A percentile compares a stretch with the other conserved stretches of the same genome.
phyloP scores from a whole-genome alignment of 1,139 yeast genomes.

The Pichia sp. region DNA sequence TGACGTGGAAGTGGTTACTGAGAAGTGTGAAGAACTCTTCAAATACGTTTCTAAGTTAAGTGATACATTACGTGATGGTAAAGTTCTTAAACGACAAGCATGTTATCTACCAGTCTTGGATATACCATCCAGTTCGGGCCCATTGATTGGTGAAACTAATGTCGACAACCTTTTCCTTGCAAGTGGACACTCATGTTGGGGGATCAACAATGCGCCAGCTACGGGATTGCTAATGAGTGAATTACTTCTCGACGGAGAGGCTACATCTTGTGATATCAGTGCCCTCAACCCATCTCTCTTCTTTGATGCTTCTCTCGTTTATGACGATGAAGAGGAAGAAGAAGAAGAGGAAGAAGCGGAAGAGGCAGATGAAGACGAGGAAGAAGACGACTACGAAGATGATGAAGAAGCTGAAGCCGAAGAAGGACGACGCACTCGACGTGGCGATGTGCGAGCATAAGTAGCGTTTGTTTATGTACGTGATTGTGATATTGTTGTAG shows the following conservation, averaged over 20 bases:
- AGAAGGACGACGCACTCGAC: too few species aligned
- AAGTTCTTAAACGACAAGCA: slow-evolving; percentile 80
- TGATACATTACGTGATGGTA: slow-evolving; percentile 65
- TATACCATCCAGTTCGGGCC: slow-evolving; percentile 88
- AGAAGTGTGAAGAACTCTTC: slow-evolving; percentile 83
- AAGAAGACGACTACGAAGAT: background rate
- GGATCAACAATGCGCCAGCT: slow-evolving; percentile 95
- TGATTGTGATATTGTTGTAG: too few species aligned
- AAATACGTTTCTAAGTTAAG: slow-evolving; percentile 75
- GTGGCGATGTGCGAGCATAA: too few species aligned
- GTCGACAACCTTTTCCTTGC: slow-evolving; percentile 73
- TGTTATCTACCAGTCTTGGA: slow-evolving; percentile 93
- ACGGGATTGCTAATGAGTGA: slow-evolving; percentile 93
- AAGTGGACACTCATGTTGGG: slow-evolving; percentile 98
- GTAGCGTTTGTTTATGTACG: too few species aligned
- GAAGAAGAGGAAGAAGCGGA: slow-evolving; percentile 18
- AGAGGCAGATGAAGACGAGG: background rate
- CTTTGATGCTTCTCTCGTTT: slow-evolving; percentile 59
- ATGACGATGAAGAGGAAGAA: slow-evolving; percentile 34
- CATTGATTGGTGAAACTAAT: slow-evolving; percentile 88
- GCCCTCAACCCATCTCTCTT: slow-evolving; percentile 80
- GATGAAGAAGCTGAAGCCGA: too few species aligned
- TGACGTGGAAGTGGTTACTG: slow-evolving; percentile 82
- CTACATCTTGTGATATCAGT: slow-evolving; percentile 67
- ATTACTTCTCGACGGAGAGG: slow-evolving; percentile 76